These are phyloP conservation scores for Podila horticola DNA, from an alignment of 192 early-diverging fungal genomes.

Conservation along the genomic window DNA sequence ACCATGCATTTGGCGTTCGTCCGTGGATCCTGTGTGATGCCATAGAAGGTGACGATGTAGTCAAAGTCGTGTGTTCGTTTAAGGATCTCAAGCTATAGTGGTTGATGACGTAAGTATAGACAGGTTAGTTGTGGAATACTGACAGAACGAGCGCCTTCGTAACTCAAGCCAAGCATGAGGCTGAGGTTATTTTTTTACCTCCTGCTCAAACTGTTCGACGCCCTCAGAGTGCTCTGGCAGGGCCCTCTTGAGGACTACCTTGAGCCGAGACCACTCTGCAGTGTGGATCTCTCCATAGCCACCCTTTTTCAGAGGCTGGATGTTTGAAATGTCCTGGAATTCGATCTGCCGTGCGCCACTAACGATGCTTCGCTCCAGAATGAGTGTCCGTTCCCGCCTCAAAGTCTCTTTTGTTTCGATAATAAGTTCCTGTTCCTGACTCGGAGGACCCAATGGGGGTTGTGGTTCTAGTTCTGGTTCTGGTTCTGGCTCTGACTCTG, in stretches of 20 bases:
- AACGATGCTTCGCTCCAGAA: slow-evolving; percentile 31
- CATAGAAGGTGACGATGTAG: slow-evolving; percentile 45
- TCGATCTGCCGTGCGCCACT: slow-evolving; percentile 26
- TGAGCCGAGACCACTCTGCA: slow-evolving; percentile 43
- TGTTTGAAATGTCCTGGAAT: slow-evolving; percentile 34
- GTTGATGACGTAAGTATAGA: background rate
- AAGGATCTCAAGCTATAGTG: slow-evolving; percentile 38
- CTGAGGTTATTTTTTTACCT: slow-evolving; percentile 15
- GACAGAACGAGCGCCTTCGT: background rate
- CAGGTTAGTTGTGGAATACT: no score
- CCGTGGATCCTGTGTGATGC: slow-evolving; percentile 35
- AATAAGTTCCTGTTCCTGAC: slow-evolving; percentile 1
- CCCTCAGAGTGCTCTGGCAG: slow-evolving; percentile 22
- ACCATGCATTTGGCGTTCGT: slow-evolving; percentile 46
- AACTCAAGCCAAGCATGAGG: background rate
- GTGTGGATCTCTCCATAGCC: slow-evolving; percentile 49
- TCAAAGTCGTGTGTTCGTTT: slow-evolving; percentile 50
- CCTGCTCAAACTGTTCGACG: slow-evolving; percentile 42
- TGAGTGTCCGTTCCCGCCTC: slow-evolving; percentile 38
- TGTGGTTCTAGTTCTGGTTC: background rate
- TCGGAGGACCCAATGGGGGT: background rate
- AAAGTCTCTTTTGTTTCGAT: slow-evolving; percentile 41
- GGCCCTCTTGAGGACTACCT: slow-evolving; percentile 35
- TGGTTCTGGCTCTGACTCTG: background rate
- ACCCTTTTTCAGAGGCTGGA: slow-evolving; percentile 34